Evolutionary conservation across 768 basidiomycete species (phyloP).

Genomic region (Boletus speciosus): DNA sequence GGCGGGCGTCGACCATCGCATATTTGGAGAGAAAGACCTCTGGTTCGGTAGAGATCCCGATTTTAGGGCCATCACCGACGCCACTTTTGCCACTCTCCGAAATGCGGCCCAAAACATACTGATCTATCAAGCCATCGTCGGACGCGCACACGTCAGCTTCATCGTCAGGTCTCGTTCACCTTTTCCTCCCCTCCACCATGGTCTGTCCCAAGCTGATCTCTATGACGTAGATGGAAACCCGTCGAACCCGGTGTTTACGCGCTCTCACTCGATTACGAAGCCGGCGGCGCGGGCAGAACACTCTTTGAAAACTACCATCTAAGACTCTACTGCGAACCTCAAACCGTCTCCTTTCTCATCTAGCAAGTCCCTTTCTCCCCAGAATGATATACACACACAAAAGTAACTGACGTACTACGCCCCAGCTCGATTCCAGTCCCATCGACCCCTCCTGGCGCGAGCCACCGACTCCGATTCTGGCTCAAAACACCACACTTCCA

Average conservation of each 20-base stretch:
- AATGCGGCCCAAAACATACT: constrained; percentile 42
- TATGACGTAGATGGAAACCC: constrained; percentile 45
- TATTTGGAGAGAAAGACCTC: constrained; percentile 62
- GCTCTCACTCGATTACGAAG: constrained; percentile 63
- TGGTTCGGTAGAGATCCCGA: constrained; percentile 69
- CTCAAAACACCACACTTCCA: constrained; percentile 40
- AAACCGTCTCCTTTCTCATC: constrained; percentile 52
- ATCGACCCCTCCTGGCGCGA: constrained; percentile 53
- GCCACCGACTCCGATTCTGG: constrained; percentile 65
- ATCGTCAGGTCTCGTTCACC: constrained; percentile 42
- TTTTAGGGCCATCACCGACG: constrained; percentile 54
- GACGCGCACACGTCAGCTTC: constrained; percentile 55
- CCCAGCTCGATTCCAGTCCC: constrained; percentile 51
- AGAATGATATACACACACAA: too few species aligned
- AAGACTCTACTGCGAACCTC: constrained; percentile 52
- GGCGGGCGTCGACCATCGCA: constrained; percentile 54
- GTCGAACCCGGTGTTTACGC: constrained; percentile 44
- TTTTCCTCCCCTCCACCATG: too few species aligned
- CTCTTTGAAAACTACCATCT: constrained; percentile 54
- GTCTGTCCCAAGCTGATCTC: background rate
- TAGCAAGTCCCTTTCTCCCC: constrained; percentile 42
- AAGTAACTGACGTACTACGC: too few species aligned
- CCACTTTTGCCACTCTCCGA: constrained; percentile 51
- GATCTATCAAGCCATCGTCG: constrained; percentile 54
- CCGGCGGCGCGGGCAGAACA: constrained; percentile 53